A percentile compares a stretch with the other conserved stretches of the same genome.
Conservation (phyloP, 345 rosid species). For the Leavenworthia alabamica region DNA sequence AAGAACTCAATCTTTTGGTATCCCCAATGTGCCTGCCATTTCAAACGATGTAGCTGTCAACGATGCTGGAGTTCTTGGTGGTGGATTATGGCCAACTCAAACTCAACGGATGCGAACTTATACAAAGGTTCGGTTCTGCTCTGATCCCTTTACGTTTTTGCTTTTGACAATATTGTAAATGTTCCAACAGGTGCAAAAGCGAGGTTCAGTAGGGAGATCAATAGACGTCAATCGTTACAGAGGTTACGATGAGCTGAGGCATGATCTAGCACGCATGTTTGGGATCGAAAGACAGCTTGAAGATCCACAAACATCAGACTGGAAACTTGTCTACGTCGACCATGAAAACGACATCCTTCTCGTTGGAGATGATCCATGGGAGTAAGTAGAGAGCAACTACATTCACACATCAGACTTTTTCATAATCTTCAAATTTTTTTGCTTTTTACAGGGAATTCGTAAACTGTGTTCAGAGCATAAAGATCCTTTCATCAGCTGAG, state of each 20-base stretch:
- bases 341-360: constrained; percentile 92
- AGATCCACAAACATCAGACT: constrained; percentile 87
- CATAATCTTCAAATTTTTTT: background rate
- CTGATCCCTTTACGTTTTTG: background rate
- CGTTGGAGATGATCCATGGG: constrained; percentile 99
- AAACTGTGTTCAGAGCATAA: constrained; percentile 73
- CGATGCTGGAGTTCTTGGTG: constrained; percentile 68
- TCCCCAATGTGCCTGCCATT: constrained; percentile 73
- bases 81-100: constrained; percentile 79
- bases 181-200: constrained; percentile 73
- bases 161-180: background rate
- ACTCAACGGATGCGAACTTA: constrained; percentile 87
- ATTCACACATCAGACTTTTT: background rate
- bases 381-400: constrained; percentile 45
- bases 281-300: constrained; percentile 94
- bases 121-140: constrained; percentile 61
- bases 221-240: constrained; percentile 88
- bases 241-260: constrained; percentile 74
- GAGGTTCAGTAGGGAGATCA: constrained; percentile 95
- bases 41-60: constrained; percentile 67
- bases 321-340: constrained; percentile 93
- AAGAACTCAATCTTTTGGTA: constrained; percentile 85
- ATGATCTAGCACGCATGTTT: constrained; percentile 91
- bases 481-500: constrained; percentile 72
- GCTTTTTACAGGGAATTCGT: constrained; percentile 68